Conservation (phyloP, 352 stramenopile genomes). For the Plasmopara halstedii region DNA sequence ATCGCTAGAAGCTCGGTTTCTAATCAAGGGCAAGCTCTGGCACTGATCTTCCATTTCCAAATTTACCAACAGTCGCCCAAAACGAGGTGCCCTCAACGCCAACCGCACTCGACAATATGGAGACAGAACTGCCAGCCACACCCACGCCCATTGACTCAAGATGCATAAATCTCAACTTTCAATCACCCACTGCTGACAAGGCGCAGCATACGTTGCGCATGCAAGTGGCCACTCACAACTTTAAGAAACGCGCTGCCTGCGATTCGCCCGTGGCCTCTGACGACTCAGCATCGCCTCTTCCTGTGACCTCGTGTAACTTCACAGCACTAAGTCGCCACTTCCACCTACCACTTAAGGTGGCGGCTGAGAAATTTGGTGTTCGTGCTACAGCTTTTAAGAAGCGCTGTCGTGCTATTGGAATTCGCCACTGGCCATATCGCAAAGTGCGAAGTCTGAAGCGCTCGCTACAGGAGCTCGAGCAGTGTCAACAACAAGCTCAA, state of each 20-base stretch:
- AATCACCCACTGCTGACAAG: constrained; percentile 38
- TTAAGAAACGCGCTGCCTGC: constrained; percentile 32
- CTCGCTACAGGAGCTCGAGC: constrained; percentile 59
- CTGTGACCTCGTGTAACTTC: constrained; percentile 52
- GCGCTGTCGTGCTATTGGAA: constrained; percentile 57
- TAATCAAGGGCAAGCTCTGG: constrained; percentile 9
- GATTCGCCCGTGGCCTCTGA: constrained; percentile 16
- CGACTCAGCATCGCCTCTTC: constrained; percentile 11
- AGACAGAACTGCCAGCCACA: constrained; percentile 30
- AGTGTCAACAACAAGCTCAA: constrained; percentile 52
- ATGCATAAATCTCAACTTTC: constrained; percentile 29
- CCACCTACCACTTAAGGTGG: constrained; percentile 55
- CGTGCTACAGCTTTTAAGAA: constrained; percentile 74
- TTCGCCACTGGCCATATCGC: constrained; percentile 64
- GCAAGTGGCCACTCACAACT: constrained; percentile 24
- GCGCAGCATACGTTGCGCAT: constrained; percentile 31
- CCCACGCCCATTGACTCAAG: constrained; percentile 21
- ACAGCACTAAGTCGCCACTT: constrained; percentile 61
- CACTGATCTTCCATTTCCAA: constrained; percentile 13
- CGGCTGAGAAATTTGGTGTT: constrained; percentile 68
- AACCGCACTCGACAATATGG: constrained; percentile 8
- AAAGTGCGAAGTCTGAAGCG: constrained; percentile 69
- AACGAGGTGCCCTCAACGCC: background rate
- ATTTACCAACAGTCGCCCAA: constrained; percentile 14
- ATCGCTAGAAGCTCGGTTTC: constrained; percentile 17